Base-by-base conservation (phyloP, 352 stramenopile genomes). In the Phytophthora gonapodyides region DNA sequence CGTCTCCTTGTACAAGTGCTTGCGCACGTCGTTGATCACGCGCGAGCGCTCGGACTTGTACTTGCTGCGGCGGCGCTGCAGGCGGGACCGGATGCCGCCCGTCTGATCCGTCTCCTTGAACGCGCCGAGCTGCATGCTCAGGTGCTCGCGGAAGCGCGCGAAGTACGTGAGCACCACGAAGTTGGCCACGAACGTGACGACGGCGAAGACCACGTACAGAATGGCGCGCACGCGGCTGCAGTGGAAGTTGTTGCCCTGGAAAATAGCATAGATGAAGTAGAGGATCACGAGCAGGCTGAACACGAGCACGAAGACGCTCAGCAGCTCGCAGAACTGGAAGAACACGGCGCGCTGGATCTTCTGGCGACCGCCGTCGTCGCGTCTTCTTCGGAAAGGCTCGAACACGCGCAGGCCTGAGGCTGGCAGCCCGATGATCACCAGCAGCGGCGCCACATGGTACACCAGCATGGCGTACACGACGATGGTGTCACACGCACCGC, bases 41-140 rank as follows among this genome's bases (percentile, higher is more conserved):
- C 73, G 65, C 12, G 63, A 64, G 7, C 66, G 71, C 50, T 91
- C 80, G 10, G 78, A 78, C 24, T 69, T 67, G 48, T 80, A 83
- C 24, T 65, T 69, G 30, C 53, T 64, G 36, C 69, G 54, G 17
- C 69, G 62, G 13, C 61, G 42, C 16, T 72, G 42, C 13, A 89
- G 48, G 4, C 80, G 75, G 13, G 80, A 76, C 21, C 84, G 84
- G 30, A 94, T 78, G 38, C 87, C 80, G n/a, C 85, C 85, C 1
- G 83, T 94, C 50, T 94, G 85, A 49, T 91, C 83, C 24, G 74
- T 81, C 56, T 94, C 85, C 48, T 91, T 87, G 65, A 92, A 93
- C 1, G 85, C 86, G 8, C 86, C 86, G 10, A 94, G 70, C 57
- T 92, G 84, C 86, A 93, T 92, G 63, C 89, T 91, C 50, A 94